phyloP scores from a whole-genome alignment of 768 basidiomycete genomes.

The Mycena pura region DNA sequence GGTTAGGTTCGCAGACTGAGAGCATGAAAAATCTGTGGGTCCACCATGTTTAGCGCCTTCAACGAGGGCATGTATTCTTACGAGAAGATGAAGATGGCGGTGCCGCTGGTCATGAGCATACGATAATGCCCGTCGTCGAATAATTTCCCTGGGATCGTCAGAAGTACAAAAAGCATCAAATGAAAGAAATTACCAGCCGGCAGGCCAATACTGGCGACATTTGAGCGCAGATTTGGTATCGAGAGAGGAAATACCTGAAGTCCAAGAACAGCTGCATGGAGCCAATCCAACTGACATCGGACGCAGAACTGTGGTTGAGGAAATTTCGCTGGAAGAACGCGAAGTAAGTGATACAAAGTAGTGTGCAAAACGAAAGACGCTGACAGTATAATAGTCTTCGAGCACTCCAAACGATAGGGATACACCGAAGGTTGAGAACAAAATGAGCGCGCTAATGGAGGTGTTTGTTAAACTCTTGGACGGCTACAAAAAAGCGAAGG shows the following conservation, averaged over 20 bases:
- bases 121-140: constrained; percentile 25
- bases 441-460: constrained; percentile 15
- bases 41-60: background rate
- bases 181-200: constrained; percentile 17
- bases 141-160: constrained; percentile 12
- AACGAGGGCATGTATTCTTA: background rate
- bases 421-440: constrained; percentile 26
- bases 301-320: constrained; percentile 20
- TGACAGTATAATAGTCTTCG: constrained; percentile 25
- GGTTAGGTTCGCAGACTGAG: constrained; percentile 32
- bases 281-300: constrained; percentile 24
- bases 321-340: constrained; percentile 11
- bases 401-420: constrained; percentile 24
- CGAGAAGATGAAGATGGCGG: constrained; percentile 23
- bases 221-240: background rate
- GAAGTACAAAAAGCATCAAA: background rate
- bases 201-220: constrained; percentile 14
- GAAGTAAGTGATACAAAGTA: background rate
- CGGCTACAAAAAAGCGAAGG: background rate
- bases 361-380: background rate
- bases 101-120: constrained; percentile 21
- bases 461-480: background rate
- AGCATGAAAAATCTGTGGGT: constrained; percentile 30
- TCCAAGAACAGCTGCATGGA: constrained; percentile 19
- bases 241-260: constrained; percentile 15